Evolutionary conservation across 1,284 basidiomycete genomes (phyloP), one percentile per base, ranked within the genome.

Genomic region (Ustilago xerochloae): DNA sequence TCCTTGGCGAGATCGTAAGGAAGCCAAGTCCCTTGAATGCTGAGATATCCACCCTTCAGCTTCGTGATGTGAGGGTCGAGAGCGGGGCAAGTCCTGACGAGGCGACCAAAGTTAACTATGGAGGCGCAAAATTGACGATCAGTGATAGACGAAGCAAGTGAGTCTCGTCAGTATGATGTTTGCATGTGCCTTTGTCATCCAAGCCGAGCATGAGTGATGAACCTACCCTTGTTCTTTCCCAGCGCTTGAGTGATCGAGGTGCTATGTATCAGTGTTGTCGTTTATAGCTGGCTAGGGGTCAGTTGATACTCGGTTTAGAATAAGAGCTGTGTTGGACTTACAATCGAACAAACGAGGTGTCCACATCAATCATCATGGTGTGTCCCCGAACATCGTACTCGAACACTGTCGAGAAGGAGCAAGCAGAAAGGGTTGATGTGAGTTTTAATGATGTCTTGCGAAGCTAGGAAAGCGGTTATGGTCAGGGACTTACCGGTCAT

Each of bases 21-120:
- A 1, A 78, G 62, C 76, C 76, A 78, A 2, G 72, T 78, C 16
- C 76, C 73, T 16, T 78, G 76, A 48, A 78, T 78, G 53, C 75
- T 78, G 7, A 78, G 68, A 26, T 76, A 78, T 0, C 76, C 76
- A 26, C 76, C 76, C 30, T 71, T 71, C 39, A 78, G 61, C 52
- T 75, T 75, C n/a, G 65, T 63, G 41, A 78, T 70, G 50, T 69
- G 58, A 1, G 64, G 73, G 6, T 60, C 63, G 9, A 78, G 61
- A 6, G 66, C 76, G 5, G 72, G 69, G 35, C 55, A 68, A 6
- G 62, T 68, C 12, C 66, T 41, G 1, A 68, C 61, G 3, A 75
- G 53, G 3, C 68, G 73, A 4, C 67, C 68, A 30, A 75, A 67
- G 48, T 78, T 71, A 47, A 71, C 69, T 69, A 52, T 36, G 8